Conservation (phyloP, 306 rosid genomes). For the Vicia sativa region DNA sequence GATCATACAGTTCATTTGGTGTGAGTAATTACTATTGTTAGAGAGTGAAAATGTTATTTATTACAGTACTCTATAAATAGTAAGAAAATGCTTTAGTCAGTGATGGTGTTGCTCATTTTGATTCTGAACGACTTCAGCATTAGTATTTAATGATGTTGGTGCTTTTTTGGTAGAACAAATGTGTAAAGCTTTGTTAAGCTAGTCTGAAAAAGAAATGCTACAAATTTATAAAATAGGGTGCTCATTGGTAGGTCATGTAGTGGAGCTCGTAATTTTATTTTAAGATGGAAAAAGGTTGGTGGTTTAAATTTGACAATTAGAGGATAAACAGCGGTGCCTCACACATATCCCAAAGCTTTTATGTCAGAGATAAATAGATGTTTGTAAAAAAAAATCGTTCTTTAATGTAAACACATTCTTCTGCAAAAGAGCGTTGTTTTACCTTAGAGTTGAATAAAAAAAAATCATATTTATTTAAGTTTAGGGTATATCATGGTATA, state of each 20-base stretch:
- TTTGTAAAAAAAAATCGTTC: too few species aligned
- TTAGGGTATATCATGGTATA: too few species aligned
- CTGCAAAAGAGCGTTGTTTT: too few species aligned
- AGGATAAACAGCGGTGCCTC: too few species aligned
- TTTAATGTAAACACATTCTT: too few species aligned
- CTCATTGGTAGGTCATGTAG: conserved; percentile 1
- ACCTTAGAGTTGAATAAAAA: too few species aligned
- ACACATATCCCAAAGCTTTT: too few species aligned
- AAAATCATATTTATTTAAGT: too few species aligned
- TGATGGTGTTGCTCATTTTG: neutral
- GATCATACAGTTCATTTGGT: neutral
- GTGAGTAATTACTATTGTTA: neutral
- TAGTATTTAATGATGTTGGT: neutral
- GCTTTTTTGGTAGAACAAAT: conserved; percentile 12
- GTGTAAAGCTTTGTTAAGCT: neutral
- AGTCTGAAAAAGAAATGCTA: neutral
- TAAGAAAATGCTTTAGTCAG: neutral
- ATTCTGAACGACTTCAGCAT: neutral
- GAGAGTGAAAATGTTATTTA: neutral
- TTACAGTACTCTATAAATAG: neutral
- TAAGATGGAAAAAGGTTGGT: too few species aligned
- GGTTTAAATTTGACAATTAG: too few species aligned
- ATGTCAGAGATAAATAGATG: too few species aligned
- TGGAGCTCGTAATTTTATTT: too few species aligned
- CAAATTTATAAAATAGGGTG: neutral